Percentiles rank a stretch among this genome's conserved stretches.
phyloP scores from a whole-genome alignment of 2,329 filamentous ascomycete genomes.

The Emmonsia crescens region DNA sequence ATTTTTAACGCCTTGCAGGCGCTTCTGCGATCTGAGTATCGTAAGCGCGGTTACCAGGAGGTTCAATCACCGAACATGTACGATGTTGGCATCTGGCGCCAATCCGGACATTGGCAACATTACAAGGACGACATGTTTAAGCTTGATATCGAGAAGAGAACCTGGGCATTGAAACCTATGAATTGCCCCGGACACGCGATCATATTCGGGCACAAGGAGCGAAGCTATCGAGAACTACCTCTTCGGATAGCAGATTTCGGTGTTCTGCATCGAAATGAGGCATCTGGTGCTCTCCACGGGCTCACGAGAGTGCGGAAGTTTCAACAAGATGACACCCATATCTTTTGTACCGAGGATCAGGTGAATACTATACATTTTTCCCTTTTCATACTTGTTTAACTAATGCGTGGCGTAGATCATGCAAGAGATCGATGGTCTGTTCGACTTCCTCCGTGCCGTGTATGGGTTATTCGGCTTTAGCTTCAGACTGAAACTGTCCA shows the following conservation, averaged over 20 bases:
- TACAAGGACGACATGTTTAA: constrained; percentile 95
- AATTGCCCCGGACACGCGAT: constrained; percentile 94
- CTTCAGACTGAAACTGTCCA: constrained; percentile 92
- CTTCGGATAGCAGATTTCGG: constrained; percentile 93
- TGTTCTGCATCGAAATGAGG: constrained; percentile 88
- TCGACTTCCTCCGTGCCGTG: constrained; percentile 74
- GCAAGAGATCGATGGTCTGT: constrained; percentile 67
- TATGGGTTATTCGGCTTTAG: constrained; percentile 77
- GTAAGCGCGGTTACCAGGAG: constrained; percentile 86
- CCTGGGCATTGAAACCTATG: constrained; percentile 88
- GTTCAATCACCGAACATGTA: constrained; percentile 96
- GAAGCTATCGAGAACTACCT: constrained; percentile 82
- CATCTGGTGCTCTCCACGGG: constrained; percentile 80
- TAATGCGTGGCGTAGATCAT: constrained; percentile 38
- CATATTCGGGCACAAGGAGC: constrained; percentile 71
- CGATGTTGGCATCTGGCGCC: constrained; percentile 87
- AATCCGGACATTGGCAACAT: constrained; percentile 85
- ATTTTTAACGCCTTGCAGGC: constrained; percentile 84
- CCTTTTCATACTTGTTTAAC: not conserved
- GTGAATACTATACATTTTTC: constrained; percentile 19
- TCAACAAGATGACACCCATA: constrained; percentile 92
- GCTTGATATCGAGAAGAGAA: constrained; percentile 70
- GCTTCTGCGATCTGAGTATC: constrained; percentile 79
- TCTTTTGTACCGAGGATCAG: constrained; percentile 83
- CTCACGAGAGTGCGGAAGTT: constrained; percentile 88